Percentiles rank a stretch among this genome's conserved stretches.
Evolutionary conservation across 257 asterid genomes (phyloP).

Genomic region (Ehretia macrophylla): DNA sequence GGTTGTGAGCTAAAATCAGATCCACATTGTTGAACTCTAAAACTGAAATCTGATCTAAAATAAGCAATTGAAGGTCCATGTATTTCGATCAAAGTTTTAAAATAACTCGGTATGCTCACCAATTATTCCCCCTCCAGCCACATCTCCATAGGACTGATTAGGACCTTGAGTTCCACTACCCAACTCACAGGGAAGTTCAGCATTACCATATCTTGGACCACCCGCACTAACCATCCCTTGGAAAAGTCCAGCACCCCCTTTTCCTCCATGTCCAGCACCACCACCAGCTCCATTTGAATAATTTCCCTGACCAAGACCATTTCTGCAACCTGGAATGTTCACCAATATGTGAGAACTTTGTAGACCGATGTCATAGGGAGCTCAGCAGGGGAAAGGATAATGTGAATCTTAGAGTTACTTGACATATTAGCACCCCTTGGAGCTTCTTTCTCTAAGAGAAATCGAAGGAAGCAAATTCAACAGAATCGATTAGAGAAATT

Average conservation of each 20-base stretch:
- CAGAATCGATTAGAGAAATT: not conserved
- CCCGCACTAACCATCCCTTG: constrained; percentile 73
- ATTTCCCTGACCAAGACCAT: constrained; percentile 88
- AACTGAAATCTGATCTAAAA: not conserved
- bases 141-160: constrained; percentile 61
- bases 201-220: constrained; percentile 78
- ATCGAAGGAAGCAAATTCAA: not conserved
- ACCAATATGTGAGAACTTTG: constrained; percentile 20
- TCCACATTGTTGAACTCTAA: too few species aligned
- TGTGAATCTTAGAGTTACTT: too few species aligned
- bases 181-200: constrained; percentile 90
- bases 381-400: not conserved
- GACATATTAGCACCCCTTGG: too few species aligned
- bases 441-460: not conserved
- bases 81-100: not conserved
- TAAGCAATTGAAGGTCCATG: not conserved
- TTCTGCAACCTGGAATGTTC: constrained; percentile 67
- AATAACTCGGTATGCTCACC: constrained; percentile 34
- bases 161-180: constrained; percentile 88
- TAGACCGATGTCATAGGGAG: not conserved
- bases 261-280: constrained; percentile 98
- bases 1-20: too few species aligned
- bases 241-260: constrained; percentile 83
- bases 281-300: constrained; percentile 91
- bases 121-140: constrained; percentile 91